Evolutionary conservation across 352 stramenopile genomes (phyloP), one percentile per base, ranked within the genome.

Genomic region (Phytophthora boehmeriae): DNA sequence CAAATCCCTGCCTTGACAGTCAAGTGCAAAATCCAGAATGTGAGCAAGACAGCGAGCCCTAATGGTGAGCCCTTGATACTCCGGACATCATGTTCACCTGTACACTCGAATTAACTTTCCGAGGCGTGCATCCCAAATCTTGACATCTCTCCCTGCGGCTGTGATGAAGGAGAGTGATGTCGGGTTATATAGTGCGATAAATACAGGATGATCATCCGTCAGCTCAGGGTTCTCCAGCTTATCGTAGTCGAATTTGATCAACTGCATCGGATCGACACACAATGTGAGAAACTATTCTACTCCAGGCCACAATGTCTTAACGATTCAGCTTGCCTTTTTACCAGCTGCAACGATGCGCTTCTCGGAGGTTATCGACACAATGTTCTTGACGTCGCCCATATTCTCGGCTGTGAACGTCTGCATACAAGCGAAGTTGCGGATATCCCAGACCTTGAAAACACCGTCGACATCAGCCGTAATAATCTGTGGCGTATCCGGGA

Each of bases 381-480:
- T 93, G 22, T 76, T 80, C 39, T 90, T 90, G 54, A 97, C 73
- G 16, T 89, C 75, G 16, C 71, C 66, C 61, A 86, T 80, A 47
- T 72, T 83, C 38, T 96, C 87, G 9, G 76, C 75, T 16, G 80
- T 86, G 64, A 97, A 96, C 3, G 85, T 96, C 63, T 97, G 89
- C 71, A 96, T 90, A 54, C 85, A 95, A 17, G 78, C 81, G 65
- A 96, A 97, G 60, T 96, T 96, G 43, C 88, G 83, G 43, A 96
- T 92, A 58, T 97, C 87, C 88, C 89, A 97, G 30, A 97, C 80
- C 47, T 96, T 96, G 54, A 95, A 91, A 23, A 91, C 63, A 11
- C 89, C 89, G 47, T 90, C 81, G 2, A 92, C 72, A 59, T 97
- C 89, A 5, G 83, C 83, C 2, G 85, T 96, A 48, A 97, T 81